These are phyloP conservation scores for Ustilago cynodontis DNA, from an alignment of 1,284 basidiomycete genomes.

Conservation along the genomic window DNA sequence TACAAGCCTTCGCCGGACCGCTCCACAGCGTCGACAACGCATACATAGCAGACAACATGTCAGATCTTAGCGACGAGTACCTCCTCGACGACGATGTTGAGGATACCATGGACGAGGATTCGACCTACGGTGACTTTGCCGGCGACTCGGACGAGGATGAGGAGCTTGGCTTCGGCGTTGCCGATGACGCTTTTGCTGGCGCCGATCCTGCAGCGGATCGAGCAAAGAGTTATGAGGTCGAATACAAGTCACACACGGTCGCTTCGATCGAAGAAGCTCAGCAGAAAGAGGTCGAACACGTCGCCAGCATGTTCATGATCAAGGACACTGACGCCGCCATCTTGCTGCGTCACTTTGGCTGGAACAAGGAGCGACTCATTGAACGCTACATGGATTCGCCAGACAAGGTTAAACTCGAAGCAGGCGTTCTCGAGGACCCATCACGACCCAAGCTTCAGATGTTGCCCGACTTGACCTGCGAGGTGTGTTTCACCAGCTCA, in stretches of 20 bases:
- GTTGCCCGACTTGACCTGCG: constrained; percentile 63
- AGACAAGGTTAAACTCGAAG: constrained; percentile 63
- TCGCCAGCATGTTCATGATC: constrained; percentile 66
- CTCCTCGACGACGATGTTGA: constrained; percentile 56
- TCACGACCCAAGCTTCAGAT: constrained; percentile 48
- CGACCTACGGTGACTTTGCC: constrained; percentile 52
- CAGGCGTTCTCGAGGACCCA: constrained; percentile 63
- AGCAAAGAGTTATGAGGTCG: constrained; percentile 63
- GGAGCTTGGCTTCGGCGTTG: constrained; percentile 47
- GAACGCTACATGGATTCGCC: constrained; percentile 69
- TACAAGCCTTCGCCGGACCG: neutral
- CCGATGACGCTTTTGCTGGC: constrained; percentile 52
- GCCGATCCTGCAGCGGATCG: constrained; percentile 47
- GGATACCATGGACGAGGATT: constrained; percentile 67
- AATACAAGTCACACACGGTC: constrained; percentile 59
- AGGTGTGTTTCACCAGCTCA: constrained; percentile 62
- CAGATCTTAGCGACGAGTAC: constrained; percentile 53
- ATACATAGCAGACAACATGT: constrained; percentile 26
- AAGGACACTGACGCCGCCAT: constrained; percentile 76
- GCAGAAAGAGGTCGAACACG: constrained; percentile 64
- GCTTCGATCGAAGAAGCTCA: constrained; percentile 58
- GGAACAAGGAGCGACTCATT: constrained; percentile 94
- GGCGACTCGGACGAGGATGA: constrained; percentile 45
- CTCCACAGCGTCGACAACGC: neutral
- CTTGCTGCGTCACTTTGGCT: constrained; percentile 85